Conservation (phyloP, 805 yeast species). For the Scheffersomyces ergatensis region DNA sequence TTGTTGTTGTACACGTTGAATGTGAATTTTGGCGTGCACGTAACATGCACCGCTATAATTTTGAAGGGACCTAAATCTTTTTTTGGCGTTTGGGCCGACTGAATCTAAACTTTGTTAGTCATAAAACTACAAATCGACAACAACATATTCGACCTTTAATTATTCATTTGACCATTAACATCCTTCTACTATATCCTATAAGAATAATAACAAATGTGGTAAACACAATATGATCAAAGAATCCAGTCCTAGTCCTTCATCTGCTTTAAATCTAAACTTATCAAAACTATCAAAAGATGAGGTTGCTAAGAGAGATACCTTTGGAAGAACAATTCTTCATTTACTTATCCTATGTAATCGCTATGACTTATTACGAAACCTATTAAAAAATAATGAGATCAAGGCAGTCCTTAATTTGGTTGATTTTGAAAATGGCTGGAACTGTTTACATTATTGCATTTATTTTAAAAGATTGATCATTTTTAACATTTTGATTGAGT, state of each 20-base stretch:
- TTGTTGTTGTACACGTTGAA: too few relatives aligned
- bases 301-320: constrained; percentile 55
- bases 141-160: too few relatives aligned
- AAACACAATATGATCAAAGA: constrained; percentile 7
- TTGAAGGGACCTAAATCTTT: too few relatives aligned
- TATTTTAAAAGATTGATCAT: constrained; percentile 55
- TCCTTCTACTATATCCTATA: too few relatives aligned
- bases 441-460: constrained; percentile 70
- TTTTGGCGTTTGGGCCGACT: too few relatives aligned
- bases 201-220: constrained; percentile 14
- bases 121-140: too few relatives aligned
- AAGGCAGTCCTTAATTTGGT: constrained; percentile 36
- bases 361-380: constrained; percentile 40
- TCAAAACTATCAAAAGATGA: constrained; percentile 26
- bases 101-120: too few relatives aligned
- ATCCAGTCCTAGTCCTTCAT: not conserved
- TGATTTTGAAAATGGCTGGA: constrained; percentile 82
- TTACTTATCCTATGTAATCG: constrained; percentile 50
- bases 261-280: constrained; percentile 1
- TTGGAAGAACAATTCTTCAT: constrained; percentile 70
- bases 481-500: constrained; percentile 40
- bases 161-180: too few relatives aligned
- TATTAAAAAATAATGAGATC: constrained; percentile 48
- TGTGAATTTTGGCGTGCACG: too few relatives aligned
- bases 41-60: too few relatives aligned